Evolutionary conservation across 148 eudicot species (phyloP).

Genomic region (Selenicereus undatus): DNA sequence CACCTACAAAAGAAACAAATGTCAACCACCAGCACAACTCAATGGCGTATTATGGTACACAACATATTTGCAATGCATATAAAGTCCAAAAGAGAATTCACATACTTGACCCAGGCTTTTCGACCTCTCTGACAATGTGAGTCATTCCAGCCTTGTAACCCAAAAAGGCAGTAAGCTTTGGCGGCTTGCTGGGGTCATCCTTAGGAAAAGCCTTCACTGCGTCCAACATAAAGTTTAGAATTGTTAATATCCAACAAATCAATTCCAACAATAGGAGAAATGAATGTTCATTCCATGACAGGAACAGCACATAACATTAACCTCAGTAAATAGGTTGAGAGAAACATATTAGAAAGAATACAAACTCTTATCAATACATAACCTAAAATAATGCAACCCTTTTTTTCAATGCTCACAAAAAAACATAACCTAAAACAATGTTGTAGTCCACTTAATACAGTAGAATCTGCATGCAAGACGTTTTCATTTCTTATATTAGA

Average conservation of each 20-base stretch:
- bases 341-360: neutral
- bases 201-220: conserved; percentile 80
- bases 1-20: neutral
- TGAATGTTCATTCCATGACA: neutral
- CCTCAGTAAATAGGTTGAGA: neutral
- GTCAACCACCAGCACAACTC: no score
- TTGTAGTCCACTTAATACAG: no score
- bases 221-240: neutral
- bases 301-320: neutral
- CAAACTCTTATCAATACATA: neutral
- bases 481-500: no score
- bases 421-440: no score
- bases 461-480: no score
- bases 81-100: neutral
- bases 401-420: no score
- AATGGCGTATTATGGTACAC: neutral
- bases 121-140: conserved; percentile 79
- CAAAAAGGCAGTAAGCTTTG: conserved; percentile 73
- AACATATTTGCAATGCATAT: neutral
- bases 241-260: neutral
- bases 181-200: conserved; percentile 66
- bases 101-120: conserved; percentile 81
- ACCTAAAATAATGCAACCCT: no score
- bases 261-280: neutral
- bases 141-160: conserved; percentile 89